Percentiles rank a stretch among this genome's conserved stretches.
These are phyloP conservation scores for Teratosphaeria pseudoeucalypti DNA, from an alignment of 2,329 filamentous ascomycete genomes.

Conservation along the genomic window DNA sequence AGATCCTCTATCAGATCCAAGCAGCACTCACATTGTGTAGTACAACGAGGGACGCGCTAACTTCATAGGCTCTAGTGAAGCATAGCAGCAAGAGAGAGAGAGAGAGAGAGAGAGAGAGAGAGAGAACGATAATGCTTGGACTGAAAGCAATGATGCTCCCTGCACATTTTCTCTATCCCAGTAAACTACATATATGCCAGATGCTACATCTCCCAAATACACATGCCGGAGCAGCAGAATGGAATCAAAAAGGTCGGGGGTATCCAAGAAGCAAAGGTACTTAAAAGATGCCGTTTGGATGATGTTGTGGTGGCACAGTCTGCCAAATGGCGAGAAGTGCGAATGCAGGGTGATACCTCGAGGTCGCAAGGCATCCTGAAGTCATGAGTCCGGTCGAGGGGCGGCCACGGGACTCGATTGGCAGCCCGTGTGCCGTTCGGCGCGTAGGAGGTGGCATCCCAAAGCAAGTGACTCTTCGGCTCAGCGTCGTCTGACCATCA, in stretches of 20 bases:
- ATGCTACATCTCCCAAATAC: background rate
- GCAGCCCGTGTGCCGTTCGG: too few species aligned
- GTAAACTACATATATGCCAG: background rate
- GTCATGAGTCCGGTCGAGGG: background rate
- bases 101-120: background rate
- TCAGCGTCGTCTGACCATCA: background rate
- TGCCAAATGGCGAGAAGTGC: too few species aligned
- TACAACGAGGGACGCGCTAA: too few species aligned
- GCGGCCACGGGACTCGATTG: too few species aligned
- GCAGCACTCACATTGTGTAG: too few species aligned
- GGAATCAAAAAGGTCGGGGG: background rate
- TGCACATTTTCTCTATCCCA: background rate
- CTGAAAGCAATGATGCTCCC: background rate
- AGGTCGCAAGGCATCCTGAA: background rate
- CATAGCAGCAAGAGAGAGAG: background rate
- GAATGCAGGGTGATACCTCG: too few species aligned
- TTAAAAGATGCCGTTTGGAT: background rate
- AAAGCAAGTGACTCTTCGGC: background rate
- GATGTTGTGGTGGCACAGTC: background rate
- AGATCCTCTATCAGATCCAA: too few species aligned
- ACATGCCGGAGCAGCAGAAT: background rate
- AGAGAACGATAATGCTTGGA: background rate
- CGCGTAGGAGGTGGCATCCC: background rate
- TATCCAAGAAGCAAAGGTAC: background rate
- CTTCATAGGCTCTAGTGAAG: too few species aligned